Base-by-base conservation (phyloP, 2,329 filamentous ascomycete species). In the Fusarium acutatum region DNA sequence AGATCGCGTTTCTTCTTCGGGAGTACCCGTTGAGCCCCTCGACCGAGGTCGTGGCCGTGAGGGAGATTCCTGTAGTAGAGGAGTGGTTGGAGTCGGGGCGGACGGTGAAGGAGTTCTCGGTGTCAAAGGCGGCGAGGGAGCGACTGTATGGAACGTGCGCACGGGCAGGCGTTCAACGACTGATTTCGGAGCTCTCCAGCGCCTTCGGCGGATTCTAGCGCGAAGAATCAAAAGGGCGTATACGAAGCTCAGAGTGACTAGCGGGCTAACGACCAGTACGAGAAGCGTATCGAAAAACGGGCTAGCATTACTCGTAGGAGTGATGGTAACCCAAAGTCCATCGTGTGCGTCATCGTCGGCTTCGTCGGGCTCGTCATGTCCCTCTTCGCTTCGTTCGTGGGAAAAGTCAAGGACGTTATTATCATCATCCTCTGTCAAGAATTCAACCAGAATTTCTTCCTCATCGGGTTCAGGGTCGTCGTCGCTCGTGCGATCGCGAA, bases 111-210 rank as follows among this genome's bases (percentile, higher is more conserved):
- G 86, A 6, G 91, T 80, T 57, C 91, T 79, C 68, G 89, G 76
- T 78, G 89, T 83, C 81, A 89, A 81, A 57, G 71, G 79, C 3
- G 91, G 89, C 4, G 90, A 88, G 17, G 88, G 86, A 6, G 89
- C 85, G 40, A 97, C 93, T 0, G 95, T 97, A 78, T 97, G 95
- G 79, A 98, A 99, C 0, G 95, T 98, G 67, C 96, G 91, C 20
- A 99, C 95, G 5, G 96, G 96, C n/a, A 99, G 88, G 66, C 93
- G 92, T 76, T 98, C 95, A 24, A 99, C 95, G 2, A 99, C 91
- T 2, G 94, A 97, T 82, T 99, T 99, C 10, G 96, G 96, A n/a
- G 96, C 96, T 77, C 96, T 91, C 96, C 96, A 99, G 76, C 96
- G 90, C 72, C 96, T 90, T 67, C 96, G 90, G 57, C 96, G 92